Base-by-base conservation (phyloP, 208 protist species). In the Angomonas ambiguus region DNA sequence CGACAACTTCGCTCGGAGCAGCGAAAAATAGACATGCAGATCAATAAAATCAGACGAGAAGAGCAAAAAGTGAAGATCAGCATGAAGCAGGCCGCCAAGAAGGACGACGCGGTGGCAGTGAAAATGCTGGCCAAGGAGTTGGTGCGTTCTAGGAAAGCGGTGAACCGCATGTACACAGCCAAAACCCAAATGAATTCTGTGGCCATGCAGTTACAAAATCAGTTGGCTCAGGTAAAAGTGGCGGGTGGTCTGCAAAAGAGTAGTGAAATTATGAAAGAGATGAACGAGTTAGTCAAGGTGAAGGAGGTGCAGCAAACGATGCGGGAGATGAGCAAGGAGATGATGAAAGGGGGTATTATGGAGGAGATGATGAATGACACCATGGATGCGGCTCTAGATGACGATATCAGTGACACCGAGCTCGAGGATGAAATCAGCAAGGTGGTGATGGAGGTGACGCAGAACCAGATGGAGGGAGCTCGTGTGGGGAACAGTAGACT, bases 111-210 rank as follows among this genome's bases (percentile, higher is more conserved):
- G 5, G 75, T 86, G 5, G 75, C 76, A 1, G 75, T 92, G 27
- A 83, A 87, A 59, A 95, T 97, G 74, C 74, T 96, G 8, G 82
- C 89, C 20, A 94, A 90, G 71, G 88, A 95, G 64, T 71, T 94
- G 34, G 74, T 95, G 20, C 79, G 74, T 35, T 83, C 90, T n/a
- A 80, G 88, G 58, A 80, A 88, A 51, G 82, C 88, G 13, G 77
- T 92, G 28, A 80, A 74, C 38, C 83, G 92, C 31, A 70, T 97
- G 73, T 88, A 92, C 72, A 85, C 78, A n/a, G 85, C 88, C 27
- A 94, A 95, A 65, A 78, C 92, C 11, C 89, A 97, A 69, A 93
- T 97, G 77, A 95, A 91, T 75, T 95, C 89, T 0, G 88, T 95
- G 6, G 30, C 80, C 2, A 91, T 97, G 85, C 87, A 95, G 63